phyloP scores from a whole-genome alignment of 805 yeast species.

The Starmerella bacillaris region DNA sequence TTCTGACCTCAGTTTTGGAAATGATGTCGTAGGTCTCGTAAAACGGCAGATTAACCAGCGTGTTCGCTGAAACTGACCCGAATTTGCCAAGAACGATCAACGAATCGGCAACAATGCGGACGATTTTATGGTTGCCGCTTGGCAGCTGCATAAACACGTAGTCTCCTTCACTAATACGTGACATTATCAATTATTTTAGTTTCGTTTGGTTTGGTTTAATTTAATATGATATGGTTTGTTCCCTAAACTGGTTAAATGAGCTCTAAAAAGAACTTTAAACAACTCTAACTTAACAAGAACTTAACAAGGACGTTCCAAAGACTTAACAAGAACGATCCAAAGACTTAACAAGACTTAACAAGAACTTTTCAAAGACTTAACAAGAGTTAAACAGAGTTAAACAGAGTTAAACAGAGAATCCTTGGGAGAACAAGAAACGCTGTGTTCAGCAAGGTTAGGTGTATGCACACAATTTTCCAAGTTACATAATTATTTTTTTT shows the following conservation, averaged over 20 bases:
- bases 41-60: conserved; percentile 59
- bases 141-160: conserved; percentile 60
- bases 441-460: too few species aligned
- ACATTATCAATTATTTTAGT: conserved; percentile 1
- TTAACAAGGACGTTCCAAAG: too few species aligned
- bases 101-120: conserved; percentile 44
- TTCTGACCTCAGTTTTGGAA: conserved; percentile 28
- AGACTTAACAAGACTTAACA: too few species aligned
- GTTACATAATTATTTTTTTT: conserved; percentile 6
- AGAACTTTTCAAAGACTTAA: too few species aligned
- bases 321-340: too few species aligned
- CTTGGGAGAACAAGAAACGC: too few species aligned
- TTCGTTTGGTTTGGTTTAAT: too few species aligned
- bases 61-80: conserved; percentile 64
- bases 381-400: background rate
- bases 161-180: conserved; percentile 30
- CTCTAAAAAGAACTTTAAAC: too few species aligned
- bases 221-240: too few species aligned
- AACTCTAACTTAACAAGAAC: too few species aligned
- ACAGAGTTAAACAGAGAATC: background rate
- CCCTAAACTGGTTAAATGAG: too few species aligned
- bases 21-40: conserved; percentile 81
- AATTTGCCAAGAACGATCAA: conserved; percentile 71
- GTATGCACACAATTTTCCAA: too few species aligned
- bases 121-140: conserved; percentile 57